Conservation (phyloP, 1,139 yeast species). For the Geotrichum phurueaensis region DNA sequence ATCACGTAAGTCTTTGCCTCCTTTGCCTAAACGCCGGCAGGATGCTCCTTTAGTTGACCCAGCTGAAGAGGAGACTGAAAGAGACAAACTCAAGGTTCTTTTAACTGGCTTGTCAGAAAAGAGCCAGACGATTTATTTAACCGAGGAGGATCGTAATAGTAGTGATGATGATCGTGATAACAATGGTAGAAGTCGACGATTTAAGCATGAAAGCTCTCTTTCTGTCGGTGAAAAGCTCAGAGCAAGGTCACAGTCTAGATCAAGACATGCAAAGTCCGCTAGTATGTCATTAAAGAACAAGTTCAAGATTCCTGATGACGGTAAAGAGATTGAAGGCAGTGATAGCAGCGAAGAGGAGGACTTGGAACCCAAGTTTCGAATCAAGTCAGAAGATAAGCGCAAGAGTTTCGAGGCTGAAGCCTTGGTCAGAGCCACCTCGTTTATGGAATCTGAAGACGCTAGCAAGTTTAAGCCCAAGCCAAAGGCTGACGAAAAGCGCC, state of each 20-base stretch:
- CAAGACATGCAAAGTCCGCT: neutral
- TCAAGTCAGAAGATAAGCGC: neutral
- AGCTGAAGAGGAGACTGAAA: neutral
- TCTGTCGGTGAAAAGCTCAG: neutral
- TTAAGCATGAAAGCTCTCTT: conserved; percentile 13
- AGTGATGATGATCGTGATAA: conserved; percentile 33
- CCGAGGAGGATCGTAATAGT: neutral
- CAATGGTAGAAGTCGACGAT: conserved; percentile 31
- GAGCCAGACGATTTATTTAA: conserved; percentile 33
- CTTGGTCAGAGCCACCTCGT: conserved; percentile 2
- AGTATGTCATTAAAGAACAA: conserved; percentile 24
- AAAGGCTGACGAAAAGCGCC: neutral
- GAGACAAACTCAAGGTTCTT: conserved; percentile 31
- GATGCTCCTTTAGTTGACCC: neutral
- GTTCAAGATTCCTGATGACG: conserved; percentile 23
- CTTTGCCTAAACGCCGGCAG: neutral
- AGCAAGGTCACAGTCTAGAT: conserved; percentile 3
- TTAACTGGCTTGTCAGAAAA: conserved; percentile 36
- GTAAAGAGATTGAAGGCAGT: conserved; percentile 6
- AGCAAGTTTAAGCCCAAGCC: conserved; percentile 14
- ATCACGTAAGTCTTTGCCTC: conserved; percentile 2
- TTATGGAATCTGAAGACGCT: conserved; percentile 21
- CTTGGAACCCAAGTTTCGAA: neutral
- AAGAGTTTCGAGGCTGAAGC: conserved; percentile 7
- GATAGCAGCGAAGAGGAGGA: neutral